A percentile compares a stretch with the other conserved stretches of the same genome.
phyloP scores from a whole-genome alignment of 192 early-diverging fungal genomes.

The Entomortierella chlamydospora region DNA sequence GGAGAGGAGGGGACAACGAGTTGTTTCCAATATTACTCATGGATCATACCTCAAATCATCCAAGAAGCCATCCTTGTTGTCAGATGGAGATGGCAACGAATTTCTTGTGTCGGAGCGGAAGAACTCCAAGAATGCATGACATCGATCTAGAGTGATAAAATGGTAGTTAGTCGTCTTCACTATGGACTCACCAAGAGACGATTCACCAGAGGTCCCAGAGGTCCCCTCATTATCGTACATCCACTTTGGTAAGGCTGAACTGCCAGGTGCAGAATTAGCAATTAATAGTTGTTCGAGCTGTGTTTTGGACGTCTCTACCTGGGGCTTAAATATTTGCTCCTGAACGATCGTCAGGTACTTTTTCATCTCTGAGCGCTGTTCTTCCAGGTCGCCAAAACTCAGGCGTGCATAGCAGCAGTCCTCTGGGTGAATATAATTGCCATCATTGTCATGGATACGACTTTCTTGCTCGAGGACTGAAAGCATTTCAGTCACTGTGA shows the following conservation, averaged over 20 bases:
- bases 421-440: slow-evolving; percentile 37
- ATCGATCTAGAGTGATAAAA: slow-evolving; percentile 51
- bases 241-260: slow-evolving; percentile 44
- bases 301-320: slow-evolving; percentile 42
- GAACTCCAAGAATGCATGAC: slow-evolving; percentile 62
- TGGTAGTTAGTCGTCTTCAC: too few relatives aligned
- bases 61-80: slow-evolving; percentile 59
- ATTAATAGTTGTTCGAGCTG: slow-evolving; percentile 33
- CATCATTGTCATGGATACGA: slow-evolving; percentile 51
- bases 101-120: slow-evolving; percentile 41
- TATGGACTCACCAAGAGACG: slow-evolving; percentile 18
- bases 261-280: slow-evolving; percentile 1
- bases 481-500: slow-evolving; percentile 62
- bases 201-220: background rate
- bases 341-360: slow-evolving; percentile 62
- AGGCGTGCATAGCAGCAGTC: slow-evolving; percentile 63
- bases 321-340: slow-evolving; percentile 58
- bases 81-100: slow-evolving; percentile 22
- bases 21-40: background rate
- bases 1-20: background rate
- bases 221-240: slow-evolving; percentile 23
- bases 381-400: slow-evolving; percentile 56
- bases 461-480: slow-evolving; percentile 59
- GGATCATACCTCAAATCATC: slow-evolving; percentile 55
- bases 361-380: slow-evolving; percentile 57